Percentiles rank a stretch among this genome's conserved stretches.
Conservation (phyloP, 176 grass and related monocot genomes). For the Cymbopogon citratus region DNA sequence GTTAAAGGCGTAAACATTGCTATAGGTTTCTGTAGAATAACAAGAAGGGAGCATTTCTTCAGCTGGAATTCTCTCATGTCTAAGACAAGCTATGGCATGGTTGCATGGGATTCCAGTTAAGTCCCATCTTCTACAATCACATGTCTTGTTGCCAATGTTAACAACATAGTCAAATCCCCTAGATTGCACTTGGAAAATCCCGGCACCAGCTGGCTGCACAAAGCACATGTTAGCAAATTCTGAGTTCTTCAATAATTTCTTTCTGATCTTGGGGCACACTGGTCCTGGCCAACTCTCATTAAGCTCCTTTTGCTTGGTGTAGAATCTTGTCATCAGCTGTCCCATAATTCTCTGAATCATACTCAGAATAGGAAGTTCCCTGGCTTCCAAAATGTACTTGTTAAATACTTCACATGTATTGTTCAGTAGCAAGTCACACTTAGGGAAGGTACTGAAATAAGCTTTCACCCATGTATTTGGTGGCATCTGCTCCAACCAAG, state of each 20-base stretch:
- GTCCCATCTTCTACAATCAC: neutral
- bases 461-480: no score
- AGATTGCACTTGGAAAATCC: neutral
- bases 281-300: neutral
- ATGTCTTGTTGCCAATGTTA: neutral
- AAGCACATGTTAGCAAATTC: neutral
- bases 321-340: neutral
- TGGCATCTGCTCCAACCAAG: no score
- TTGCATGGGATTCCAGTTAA: neutral
- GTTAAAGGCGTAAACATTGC: no score
- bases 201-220: neutral
- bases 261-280: neutral
- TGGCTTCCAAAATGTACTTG: no score
- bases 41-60: no score
- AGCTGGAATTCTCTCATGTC: neutral
- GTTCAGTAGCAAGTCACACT: no score
- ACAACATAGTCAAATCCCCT: neutral
- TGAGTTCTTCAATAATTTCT: neutral
- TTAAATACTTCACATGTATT: no score
- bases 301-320: neutral
- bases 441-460: no score
- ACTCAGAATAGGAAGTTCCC: neutral
- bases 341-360: neutral
- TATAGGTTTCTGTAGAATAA: no score
- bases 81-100: neutral